These are phyloP conservation scores for Hibiscus mutabilis DNA, from an alignment of 345 rosid genomes.

Conservation along the genomic window DNA sequence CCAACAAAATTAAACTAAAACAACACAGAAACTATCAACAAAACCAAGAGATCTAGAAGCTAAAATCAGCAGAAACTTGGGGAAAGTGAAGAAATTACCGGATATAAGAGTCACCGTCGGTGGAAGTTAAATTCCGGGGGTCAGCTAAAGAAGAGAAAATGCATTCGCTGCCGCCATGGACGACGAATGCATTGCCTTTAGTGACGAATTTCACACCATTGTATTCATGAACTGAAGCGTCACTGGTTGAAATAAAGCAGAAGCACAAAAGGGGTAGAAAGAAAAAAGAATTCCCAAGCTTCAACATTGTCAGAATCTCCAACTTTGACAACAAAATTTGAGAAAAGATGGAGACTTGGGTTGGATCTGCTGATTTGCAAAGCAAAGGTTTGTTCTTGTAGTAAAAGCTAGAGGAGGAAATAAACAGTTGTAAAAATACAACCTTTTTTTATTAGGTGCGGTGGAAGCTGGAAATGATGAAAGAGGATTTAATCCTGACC, in stretches of 20 bases:
- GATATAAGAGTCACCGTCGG: conserved; percentile 45
- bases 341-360: not conserved
- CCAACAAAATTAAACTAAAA: not conserved
- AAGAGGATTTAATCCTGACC: not conserved
- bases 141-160: conserved; percentile 59
- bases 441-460: too few species aligned
- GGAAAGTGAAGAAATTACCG: conserved; percentile 36
- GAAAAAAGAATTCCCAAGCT: conserved; percentile 8
- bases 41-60: conserved; percentile 12
- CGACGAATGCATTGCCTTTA: conserved; percentile 87
- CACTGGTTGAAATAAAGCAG: conserved; percentile 17
- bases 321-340: too few species aligned
- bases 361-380: conserved; percentile 33
- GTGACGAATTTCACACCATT: conserved; percentile 55
- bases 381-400: not conserved
- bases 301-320: conserved; percentile 11
- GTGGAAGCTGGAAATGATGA: not conserved
- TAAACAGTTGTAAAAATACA: not conserved
- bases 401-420: not conserved
- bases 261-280: conserved; percentile 22
- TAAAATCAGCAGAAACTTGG: not conserved
- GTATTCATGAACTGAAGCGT: conserved; percentile 88
- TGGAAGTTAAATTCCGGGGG: conserved; percentile 19
- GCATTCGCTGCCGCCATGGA: conserved; percentile 96
- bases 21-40: conserved; percentile 1